Evolutionary conservation across 176 grass and related monocot genomes (phyloP), one percentile per base, ranked within the genome.

Genomic region (Dendrocalamus sinicus): DNA sequence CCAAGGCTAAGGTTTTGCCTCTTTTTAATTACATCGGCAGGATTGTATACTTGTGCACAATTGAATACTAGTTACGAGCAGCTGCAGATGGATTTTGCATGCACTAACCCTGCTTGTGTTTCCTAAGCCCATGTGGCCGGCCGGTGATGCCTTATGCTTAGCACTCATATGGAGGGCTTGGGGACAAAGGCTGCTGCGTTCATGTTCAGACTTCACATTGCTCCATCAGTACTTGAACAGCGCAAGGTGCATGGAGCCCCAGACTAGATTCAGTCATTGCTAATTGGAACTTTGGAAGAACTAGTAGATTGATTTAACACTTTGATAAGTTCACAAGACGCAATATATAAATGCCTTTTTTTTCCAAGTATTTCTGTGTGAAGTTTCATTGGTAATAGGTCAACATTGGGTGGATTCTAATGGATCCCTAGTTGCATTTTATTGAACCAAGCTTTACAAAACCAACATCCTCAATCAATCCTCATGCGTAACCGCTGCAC

Each of bases 131-230:
- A 84, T 87, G 85, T 87, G 89, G 75, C 15, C 23, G 80, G 80
- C 8, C 62, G 50, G 62, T 88, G 72, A 69, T 70, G 71, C 51
- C 79, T 68, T 55, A 70, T 82, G 71, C 72, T 82, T 69, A 46
- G 70, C 78, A 87, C 78, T 58, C 70, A 59, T 82, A 68, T 46
- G 86, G 47, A 52, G 39, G 35, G 26, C 26, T 24, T 84, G 81
- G 80, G 84, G 85, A 84, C 89, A 91, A 87, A 84, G 75, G 85
- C 89, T 91, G 89, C n/a, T 5, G 52, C 62, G 51, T 69, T 80
- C 85, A 91, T 84, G 85, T 87, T 87, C 89, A 84, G 44, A n/a
- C n/a, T n/a, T 75, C 85, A 84, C 89, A 79, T 63, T 84, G 81
- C 89, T 26, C 61, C 75, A 75, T 61, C 85, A 68, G 80, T 79